These are phyloP conservation scores for Coemansia sp. DNA, from an alignment of 192 early-diverging fungal species.

Conservation along the genomic window DNA sequence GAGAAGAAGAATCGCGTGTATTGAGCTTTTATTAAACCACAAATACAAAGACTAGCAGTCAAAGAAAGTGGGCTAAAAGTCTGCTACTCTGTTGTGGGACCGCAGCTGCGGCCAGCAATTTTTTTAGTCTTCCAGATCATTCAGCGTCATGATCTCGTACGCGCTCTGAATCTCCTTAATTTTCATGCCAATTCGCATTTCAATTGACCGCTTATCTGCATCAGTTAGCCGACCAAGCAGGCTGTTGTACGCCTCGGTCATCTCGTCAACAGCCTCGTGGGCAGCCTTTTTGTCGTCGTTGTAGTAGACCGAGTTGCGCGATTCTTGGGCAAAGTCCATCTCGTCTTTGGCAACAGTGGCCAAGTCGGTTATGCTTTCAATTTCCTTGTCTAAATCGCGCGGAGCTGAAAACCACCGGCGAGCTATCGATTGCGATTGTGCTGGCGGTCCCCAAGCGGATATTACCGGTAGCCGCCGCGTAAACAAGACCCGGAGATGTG, in stretches of 20 bases:
- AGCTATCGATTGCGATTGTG: neutral
- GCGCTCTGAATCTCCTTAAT: constrained; percentile 55
- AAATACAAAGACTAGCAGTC: constrained; percentile 8
- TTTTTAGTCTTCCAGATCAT: constrained; percentile 40
- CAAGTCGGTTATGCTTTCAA: constrained; percentile 48
- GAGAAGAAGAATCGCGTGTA: no score
- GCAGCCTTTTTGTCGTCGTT: constrained; percentile 49
- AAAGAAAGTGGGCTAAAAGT: neutral
- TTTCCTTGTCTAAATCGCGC: constrained; percentile 44
- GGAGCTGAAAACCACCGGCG: neutral
- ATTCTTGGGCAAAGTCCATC: constrained; percentile 55
- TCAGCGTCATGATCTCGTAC: constrained; percentile 51
- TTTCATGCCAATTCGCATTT: constrained; percentile 46
- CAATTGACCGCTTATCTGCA: constrained; percentile 21
- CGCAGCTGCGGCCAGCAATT: neutral
- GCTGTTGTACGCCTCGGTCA: constrained; percentile 29
- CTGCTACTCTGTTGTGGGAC: constrained; percentile 1
- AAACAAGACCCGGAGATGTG: constrained; percentile 32
- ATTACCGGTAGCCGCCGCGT: neutral
- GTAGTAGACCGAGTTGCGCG: constrained; percentile 55
- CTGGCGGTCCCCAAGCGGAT: neutral
- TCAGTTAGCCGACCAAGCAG: constrained; percentile 30
- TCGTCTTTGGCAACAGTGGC: constrained; percentile 51
- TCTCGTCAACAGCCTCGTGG: constrained; percentile 51
- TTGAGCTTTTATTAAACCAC: no score